A percentile compares a stretch with the other conserved stretches of the same genome.
phyloP scores from a whole-genome alignment of 1,284 basidiomycete species.

The Xerocomus minutiporus region DNA sequence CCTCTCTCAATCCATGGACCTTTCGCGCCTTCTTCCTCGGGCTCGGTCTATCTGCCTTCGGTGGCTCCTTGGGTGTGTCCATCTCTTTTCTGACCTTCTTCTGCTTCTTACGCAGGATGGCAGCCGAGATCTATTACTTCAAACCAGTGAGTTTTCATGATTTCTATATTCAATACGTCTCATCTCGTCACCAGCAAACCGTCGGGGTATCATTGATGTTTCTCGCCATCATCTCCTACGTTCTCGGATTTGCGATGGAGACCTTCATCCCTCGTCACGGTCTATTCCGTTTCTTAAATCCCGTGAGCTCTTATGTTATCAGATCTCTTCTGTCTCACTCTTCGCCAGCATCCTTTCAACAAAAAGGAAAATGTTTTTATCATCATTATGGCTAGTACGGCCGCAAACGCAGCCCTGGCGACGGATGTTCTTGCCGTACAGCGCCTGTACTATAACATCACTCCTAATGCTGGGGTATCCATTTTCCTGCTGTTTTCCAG shows the following conservation, averaged over 20 bases:
- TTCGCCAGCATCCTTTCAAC: conserved; percentile 38
- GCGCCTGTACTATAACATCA: conserved; percentile 51
- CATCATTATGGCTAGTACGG: conserved; percentile 65
- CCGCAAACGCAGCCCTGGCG: conserved; percentile 58
- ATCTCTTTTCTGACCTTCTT: neutral
- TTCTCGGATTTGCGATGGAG: conserved; percentile 41
- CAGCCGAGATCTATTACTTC: conserved; percentile 58
- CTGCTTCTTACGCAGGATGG: neutral
- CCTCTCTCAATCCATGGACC: conserved; percentile 53
- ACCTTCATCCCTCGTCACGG: conserved; percentile 46
- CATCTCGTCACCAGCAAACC: conserved; percentile 35
- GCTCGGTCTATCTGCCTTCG: conserved; percentile 56
- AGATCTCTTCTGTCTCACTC: conserved; percentile 16
- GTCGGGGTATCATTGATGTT: conserved; percentile 48
- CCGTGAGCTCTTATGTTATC: conserved; percentile 32
- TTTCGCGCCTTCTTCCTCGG: conserved; percentile 58
- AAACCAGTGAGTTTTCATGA: conserved; percentile 38
- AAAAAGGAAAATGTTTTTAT: conserved; percentile 58
- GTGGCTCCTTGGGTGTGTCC: conserved; percentile 42
- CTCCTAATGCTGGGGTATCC: conserved; percentile 47
- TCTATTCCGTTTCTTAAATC: conserved; percentile 52
- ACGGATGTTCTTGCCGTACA: conserved; percentile 49
- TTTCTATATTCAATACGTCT: too few species aligned
- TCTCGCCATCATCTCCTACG: conserved; percentile 44
- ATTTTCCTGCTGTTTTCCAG: conserved; percentile 58